A percentile compares a stretch with the other conserved stretches of the same genome.
Conservation (phyloP, 2,329 filamentous ascomycete species). For the Trichophyton equinum region DNA sequence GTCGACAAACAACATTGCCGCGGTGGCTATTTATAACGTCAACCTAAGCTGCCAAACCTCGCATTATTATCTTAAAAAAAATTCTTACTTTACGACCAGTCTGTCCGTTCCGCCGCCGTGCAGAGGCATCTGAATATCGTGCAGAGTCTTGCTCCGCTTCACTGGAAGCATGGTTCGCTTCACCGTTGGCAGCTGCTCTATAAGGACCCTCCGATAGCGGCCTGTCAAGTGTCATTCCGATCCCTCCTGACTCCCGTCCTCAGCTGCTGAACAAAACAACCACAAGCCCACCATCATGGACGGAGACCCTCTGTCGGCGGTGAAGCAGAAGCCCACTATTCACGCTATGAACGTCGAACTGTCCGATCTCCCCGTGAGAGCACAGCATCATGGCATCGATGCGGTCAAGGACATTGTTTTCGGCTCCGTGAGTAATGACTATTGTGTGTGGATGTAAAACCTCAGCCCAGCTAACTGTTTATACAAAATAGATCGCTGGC, state of each 20-base stretch:
- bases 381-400: slow-evolving; percentile 43
- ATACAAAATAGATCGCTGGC: slow-evolving; percentile 53
- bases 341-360: slow-evolving; percentile 32
- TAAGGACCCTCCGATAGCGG: slow-evolving; percentile 21
- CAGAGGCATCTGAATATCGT: not conserved
- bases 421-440: slow-evolving; percentile 56
- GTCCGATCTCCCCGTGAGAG: slow-evolving; percentile 22
- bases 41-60: not conserved
- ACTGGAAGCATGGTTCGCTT: slow-evolving; percentile 7
- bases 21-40: not conserved
- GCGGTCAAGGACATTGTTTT: slow-evolving; percentile 77
- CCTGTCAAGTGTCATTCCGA: not conserved
- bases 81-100: not conserved
- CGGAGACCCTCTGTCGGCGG: slow-evolving; percentile 22
- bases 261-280: not conserved
- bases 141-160: not conserved
- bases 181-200: slow-evolving; percentile 10
- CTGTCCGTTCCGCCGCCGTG: not conserved
- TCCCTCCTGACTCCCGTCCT: not conserved
- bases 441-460: not conserved
- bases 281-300: slow-evolving; percentile 2
- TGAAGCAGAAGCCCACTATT: slow-evolving; percentile 14
- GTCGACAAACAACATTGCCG: too few relatives aligned
- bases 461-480: slow-evolving; percentile 1
- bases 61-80: not conserved